Evolutionary conservation across 805 yeast genomes (phyloP), one percentile per base, ranked within the genome.

Genomic region (Ogataea salicorniae): DNA sequence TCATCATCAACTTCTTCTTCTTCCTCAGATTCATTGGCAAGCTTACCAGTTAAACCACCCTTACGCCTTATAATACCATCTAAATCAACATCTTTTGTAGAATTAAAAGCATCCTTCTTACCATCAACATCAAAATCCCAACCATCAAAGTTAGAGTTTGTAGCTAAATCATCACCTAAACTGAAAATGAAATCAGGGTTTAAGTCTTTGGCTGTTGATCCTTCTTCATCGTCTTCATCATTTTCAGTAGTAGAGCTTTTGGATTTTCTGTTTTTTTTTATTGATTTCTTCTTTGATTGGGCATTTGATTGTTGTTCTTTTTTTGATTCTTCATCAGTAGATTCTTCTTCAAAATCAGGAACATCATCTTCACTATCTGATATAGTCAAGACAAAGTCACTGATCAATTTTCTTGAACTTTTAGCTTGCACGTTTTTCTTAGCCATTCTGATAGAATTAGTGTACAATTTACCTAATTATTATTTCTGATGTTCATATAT

Each of bases 11-110:
- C 60, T 14, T 39, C 54, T 8, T 56, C 59, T 23, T 57, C 64
- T 22, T 59, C 66, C 15, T 64, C 69, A 35, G 72, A 77, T 31
- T 69, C 71, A 13, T 70, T 35, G n/a, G 51, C 46, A 45, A 58
- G 39, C 20, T 57, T 52, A 31, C 66, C 67, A 22, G 59, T 51
- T 34, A 62, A 51, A 38, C 96, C 88, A 64, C 97, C 95, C 58
- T 87, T 91, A 65, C 91, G 77, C 69, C 84, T 81, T 56, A 92
- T 86, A 46, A 92, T 92, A 14, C 82, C 81, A 59, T 92, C 97
- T 51, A 92, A 74, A 71, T 92, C 96, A 8, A 89, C 96, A 51
- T 83, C 87, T 52, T 76, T 79, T 46, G 61, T 73, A 8, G 52
- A 52, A 4, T 41, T 47, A 18, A 54, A 58, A 8, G 34, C 45